A percentile compares a stretch with the other conserved stretches of the same genome.
These are phyloP conservation scores for Fusarium decemcellulare DNA, from an alignment of 2,329 filamentous ascomycete genomes.

Conservation along the genomic window DNA sequence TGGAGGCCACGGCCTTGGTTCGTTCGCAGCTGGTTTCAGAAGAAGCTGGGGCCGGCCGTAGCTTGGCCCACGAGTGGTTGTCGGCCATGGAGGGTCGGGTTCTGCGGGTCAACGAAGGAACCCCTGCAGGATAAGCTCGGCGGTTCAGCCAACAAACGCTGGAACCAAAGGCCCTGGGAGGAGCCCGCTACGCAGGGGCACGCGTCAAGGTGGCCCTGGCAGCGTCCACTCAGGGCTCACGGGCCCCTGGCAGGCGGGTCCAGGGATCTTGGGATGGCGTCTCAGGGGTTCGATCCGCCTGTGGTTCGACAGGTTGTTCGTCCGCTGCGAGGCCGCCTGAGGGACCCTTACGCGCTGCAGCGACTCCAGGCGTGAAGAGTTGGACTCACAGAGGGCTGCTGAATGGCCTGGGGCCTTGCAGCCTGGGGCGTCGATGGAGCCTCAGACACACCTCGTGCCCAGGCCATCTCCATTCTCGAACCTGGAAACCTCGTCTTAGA, in stretches of 20 bases:
- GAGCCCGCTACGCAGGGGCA: neutral
- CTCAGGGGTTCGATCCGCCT: slow-evolving; percentile 37
- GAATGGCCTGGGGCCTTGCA: neutral
- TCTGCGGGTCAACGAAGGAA: slow-evolving; percentile 8
- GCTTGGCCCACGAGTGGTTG: slow-evolving; percentile 28
- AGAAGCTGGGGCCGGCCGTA: slow-evolving; percentile 40
- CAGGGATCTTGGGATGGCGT: slow-evolving; percentile 26
- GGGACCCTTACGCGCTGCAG: neutral
- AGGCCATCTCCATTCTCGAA: neutral
- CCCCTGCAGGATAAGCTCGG: slow-evolving; percentile 34
- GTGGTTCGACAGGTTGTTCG: slow-evolving; percentile 3
- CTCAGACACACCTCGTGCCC: slow-evolving; percentile 18
- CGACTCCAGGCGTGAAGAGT: slow-evolving; percentile 29
- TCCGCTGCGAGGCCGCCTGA: slow-evolving; percentile 11
- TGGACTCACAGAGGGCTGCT: neutral
- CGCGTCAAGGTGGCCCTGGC: slow-evolving; percentile 9
- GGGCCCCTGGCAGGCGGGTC: slow-evolving; percentile 26
- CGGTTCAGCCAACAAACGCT: slow-evolving; percentile 5
- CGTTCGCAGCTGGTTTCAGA: slow-evolving; percentile 40
- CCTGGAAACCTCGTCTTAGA: slow-evolving; percentile 29
- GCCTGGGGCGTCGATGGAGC: slow-evolving; percentile 31
- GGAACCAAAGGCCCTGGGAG: neutral
- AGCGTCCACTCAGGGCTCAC: slow-evolving; percentile 23
- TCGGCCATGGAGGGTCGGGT: slow-evolving; percentile 1
- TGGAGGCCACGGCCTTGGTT: neutral